Evolutionary conservation across 139 green algal species (phyloP).

Genomic region (Volvox reticuliferus): DNA sequence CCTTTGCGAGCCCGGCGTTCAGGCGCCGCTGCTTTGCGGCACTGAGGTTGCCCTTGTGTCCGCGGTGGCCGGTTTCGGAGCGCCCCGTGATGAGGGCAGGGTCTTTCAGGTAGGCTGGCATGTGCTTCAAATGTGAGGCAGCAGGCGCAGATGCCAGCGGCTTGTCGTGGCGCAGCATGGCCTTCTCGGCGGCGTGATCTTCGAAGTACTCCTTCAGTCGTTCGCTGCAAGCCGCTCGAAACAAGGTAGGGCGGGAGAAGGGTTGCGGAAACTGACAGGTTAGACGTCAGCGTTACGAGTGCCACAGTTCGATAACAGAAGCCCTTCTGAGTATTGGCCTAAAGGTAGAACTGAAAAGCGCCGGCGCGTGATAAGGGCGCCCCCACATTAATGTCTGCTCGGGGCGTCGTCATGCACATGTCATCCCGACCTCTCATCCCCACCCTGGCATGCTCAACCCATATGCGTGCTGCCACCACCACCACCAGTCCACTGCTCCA

Average conservation of each 20-base stretch:
- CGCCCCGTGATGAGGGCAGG: slow-evolving; percentile 35
- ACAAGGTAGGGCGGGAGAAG: not conserved
- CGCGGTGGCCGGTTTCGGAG: slow-evolving; percentile 23
- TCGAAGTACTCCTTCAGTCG: slow-evolving; percentile 89
- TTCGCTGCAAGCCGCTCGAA: slow-evolving; percentile 59
- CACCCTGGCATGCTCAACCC: too few relatives aligned
- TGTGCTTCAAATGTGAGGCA: slow-evolving; percentile 81
- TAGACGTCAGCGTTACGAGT: too few relatives aligned
- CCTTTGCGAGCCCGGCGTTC: not conserved
- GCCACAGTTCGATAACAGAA: too few relatives aligned
- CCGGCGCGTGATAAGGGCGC: too few relatives aligned
- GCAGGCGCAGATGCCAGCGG: slow-evolving; percentile 67
- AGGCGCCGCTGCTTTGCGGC: slow-evolving; percentile 28
- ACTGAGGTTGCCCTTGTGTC: not conserved
- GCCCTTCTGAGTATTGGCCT: too few relatives aligned
- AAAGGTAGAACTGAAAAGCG: too few relatives aligned
- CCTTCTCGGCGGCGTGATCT: slow-evolving; percentile 79
- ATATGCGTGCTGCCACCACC: too few relatives aligned
- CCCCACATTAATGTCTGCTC: too few relatives aligned
- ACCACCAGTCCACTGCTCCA: too few relatives aligned
- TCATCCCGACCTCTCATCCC: too few relatives aligned
- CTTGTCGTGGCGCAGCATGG: slow-evolving; percentile 89
- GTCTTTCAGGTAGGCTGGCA: slow-evolving; percentile 83
- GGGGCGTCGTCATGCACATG: too few relatives aligned
- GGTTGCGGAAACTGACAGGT: not conserved